Percentiles rank a stretch among this genome's conserved stretches.
Evolutionary conservation across 306 rosid species (phyloP).

Genomic region (Phaseolus lunatus): DNA sequence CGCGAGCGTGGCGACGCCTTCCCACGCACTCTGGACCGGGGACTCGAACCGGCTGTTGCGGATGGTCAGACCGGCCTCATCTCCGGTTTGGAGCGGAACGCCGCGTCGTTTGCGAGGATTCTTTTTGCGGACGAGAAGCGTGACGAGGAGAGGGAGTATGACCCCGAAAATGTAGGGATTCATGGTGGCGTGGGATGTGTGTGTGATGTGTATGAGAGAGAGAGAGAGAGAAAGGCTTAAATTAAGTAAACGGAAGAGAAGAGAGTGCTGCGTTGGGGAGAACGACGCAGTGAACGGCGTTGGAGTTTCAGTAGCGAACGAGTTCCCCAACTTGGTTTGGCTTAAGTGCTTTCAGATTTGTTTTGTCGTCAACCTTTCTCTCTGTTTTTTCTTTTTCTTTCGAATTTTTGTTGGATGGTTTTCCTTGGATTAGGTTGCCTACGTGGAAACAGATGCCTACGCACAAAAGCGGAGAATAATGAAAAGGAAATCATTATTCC

Average conservation of each 20-base stretch:
- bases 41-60: slow-evolving; percentile 63
- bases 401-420: not conserved
- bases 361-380: not conserved
- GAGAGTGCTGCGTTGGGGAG: slow-evolving; percentile 46
- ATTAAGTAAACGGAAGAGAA: no score
- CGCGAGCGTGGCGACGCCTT: slow-evolving; percentile 79
- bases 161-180: slow-evolving; percentile 71
- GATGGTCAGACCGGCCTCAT: slow-evolving; percentile 63
- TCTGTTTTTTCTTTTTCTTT: not conserved
- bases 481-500: not conserved
- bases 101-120: slow-evolving; percentile 57
- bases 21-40: slow-evolving; percentile 77
- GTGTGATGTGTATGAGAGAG: not conserved
- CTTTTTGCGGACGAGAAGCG: slow-evolving; percentile 61
- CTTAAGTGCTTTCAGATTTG: not conserved
- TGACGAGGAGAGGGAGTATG: slow-evolving; percentile 70
- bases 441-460: not conserved
- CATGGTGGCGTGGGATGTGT: slow-evolving; percentile 49
- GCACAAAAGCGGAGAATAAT: not conserved
- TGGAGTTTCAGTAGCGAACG: slow-evolving; percentile 50
- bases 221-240: not conserved
- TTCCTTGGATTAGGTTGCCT: not conserved
- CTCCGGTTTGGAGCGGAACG: slow-evolving; percentile 58
- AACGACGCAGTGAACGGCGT: slow-evolving; percentile 39
- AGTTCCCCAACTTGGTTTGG: not conserved